phyloP scores from a whole-genome alignment of 2,329 filamentous ascomycete genomes.

The Xylaria sp. region DNA sequence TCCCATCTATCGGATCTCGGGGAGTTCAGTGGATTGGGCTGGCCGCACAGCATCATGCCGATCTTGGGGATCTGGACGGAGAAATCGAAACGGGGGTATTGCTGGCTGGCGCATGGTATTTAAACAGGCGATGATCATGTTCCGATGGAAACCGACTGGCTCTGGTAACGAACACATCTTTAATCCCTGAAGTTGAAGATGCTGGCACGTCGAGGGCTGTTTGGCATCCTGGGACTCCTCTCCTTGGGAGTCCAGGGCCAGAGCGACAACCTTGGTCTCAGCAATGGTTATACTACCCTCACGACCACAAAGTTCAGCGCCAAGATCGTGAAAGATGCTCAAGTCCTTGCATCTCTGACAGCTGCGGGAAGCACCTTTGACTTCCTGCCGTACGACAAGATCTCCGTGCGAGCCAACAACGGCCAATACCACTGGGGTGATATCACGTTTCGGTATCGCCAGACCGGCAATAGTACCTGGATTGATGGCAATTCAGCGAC shows the following conservation, averaged over 20 bases:
- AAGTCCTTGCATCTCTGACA: constrained; percentile 55
- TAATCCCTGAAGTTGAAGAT: constrained; percentile 6
- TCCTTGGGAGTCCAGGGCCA: constrained; percentile 28
- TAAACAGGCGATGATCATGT: constrained; percentile 7
- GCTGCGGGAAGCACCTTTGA: constrained; percentile 53
- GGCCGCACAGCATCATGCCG: constrained; percentile 21
- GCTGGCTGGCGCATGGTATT: not conserved
- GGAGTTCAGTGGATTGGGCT: not conserved
- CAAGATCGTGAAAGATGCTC: constrained; percentile 50
- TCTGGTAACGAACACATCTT: not conserved
- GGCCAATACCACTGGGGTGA: constrained; percentile 65
- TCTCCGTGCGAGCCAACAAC: constrained; percentile 53
- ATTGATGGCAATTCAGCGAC: constrained; percentile 53
- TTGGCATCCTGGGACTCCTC: constrained; percentile 27
- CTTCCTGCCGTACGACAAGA: constrained; percentile 60
- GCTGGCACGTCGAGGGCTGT: constrained; percentile 10
- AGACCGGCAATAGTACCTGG: constrained; percentile 48
- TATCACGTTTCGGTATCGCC: constrained; percentile 61
- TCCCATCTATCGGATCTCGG: constrained; percentile 29
- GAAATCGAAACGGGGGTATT: not conserved
- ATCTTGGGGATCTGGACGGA: constrained; percentile 10
- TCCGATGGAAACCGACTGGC: not conserved
- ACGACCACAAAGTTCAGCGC: constrained; percentile 50
- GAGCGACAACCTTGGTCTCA: constrained; percentile 47
- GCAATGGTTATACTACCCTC: constrained; percentile 48